phyloP scores from a whole-genome alignment of 257 asterid species.

The Catharanthus roseus region DNA sequence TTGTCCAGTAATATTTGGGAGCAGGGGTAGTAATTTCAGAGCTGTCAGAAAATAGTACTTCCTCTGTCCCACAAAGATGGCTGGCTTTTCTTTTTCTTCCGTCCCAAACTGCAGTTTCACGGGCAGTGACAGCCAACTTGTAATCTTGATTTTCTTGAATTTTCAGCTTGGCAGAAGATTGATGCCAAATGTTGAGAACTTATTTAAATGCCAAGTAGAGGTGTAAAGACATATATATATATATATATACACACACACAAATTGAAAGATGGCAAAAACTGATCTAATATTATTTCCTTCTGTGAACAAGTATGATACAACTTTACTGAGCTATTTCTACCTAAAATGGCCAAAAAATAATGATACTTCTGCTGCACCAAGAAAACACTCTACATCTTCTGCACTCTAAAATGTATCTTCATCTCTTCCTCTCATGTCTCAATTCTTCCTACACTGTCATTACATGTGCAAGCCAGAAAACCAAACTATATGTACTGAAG shows the following conservation, averaged over 20 bases:
- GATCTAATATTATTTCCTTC: neutral
- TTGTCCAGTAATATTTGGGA: neutral
- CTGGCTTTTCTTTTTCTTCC: too few relatives aligned
- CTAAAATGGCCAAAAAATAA: conserved; percentile 5
- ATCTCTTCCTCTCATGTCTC: neutral
- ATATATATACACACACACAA: too few relatives aligned
- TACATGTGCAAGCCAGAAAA: neutral
- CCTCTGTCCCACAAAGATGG: too few relatives aligned
- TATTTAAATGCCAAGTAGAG: neutral
- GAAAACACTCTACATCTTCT: conserved; percentile 5
- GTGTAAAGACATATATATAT: too few relatives aligned
- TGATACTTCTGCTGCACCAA: neutral
- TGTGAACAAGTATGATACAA: conserved; percentile 6
- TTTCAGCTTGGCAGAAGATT: neutral
- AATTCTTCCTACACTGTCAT: conserved; percentile 1
- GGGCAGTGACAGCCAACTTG: neutral
- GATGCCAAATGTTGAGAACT: neutral
- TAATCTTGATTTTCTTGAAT: neutral
- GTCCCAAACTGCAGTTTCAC: too few relatives aligned
- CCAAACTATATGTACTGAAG: neutral
- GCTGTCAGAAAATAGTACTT: neutral
- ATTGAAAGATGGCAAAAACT: too few relatives aligned
- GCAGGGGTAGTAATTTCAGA: neutral
- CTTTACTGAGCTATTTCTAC: conserved; percentile 4
- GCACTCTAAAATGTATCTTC: neutral